A percentile compares a stretch with the other conserved stretches of the same genome.
Evolutionary conservation across 176 grass and related monocot species (phyloP).

Genomic region (Luzula sylvatica): DNA sequence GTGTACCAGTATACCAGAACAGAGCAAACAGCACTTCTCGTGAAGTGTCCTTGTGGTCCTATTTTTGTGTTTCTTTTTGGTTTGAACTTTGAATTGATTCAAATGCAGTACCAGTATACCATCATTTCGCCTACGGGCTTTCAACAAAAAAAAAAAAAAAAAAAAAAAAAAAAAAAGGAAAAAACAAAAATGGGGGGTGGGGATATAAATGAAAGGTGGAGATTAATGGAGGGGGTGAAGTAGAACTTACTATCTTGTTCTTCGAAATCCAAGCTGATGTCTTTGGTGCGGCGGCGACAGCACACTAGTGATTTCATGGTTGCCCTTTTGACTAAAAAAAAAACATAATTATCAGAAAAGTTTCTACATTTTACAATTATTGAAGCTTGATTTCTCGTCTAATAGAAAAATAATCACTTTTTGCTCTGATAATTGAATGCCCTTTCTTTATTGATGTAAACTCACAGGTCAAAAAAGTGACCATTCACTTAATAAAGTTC

Average conservation of each 20-base stretch:
- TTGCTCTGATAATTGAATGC: slow-evolving; percentile 11
- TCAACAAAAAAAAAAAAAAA: neutral
- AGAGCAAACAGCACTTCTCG: neutral
- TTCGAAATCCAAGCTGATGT: slow-evolving; percentile 92
- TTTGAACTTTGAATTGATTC: slow-evolving; percentile 19
- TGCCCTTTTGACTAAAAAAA: slow-evolving; percentile 20
- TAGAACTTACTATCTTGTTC: slow-evolving; percentile 62
- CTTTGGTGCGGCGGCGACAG: slow-evolving; percentile 87
- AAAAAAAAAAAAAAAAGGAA: neutral
- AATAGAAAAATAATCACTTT: slow-evolving; percentile 12
- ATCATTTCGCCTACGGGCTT: too few species aligned
- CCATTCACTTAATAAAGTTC: neutral
- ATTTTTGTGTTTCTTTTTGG: neutral
- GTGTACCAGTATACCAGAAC: neutral
- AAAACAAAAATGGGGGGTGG: too few species aligned
- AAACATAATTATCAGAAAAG: neutral
- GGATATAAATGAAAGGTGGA: neutral
- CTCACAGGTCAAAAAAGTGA: slow-evolving; percentile 7
- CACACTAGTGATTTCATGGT: slow-evolving; percentile 78
- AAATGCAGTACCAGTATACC: neutral
- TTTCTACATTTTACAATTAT: slow-evolving; percentile 19
- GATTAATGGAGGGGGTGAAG: neutral
- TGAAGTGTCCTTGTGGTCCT: neutral
- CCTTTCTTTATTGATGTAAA: slow-evolving; percentile 7
- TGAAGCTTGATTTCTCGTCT: neutral